A percentile compares a stretch with the other conserved stretches of the same genome.
phyloP scores from a whole-genome alignment of 139 green algal genomes.

The Tetraselmis chui region DNA sequence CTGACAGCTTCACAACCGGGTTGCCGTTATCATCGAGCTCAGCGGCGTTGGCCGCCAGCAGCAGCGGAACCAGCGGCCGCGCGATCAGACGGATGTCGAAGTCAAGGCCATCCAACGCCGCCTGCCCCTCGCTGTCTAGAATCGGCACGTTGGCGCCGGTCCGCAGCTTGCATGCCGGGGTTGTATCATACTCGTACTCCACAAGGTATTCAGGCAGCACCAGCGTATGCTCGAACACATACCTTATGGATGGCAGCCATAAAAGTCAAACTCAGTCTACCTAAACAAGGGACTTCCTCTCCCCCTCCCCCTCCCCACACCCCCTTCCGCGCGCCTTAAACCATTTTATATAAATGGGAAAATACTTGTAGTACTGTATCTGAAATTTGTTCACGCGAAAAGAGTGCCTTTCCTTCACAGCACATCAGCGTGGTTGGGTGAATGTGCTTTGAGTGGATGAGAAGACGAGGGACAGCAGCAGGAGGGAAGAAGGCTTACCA shows the following conservation, averaged over 20 bases:
- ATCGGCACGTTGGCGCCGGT: neutral
- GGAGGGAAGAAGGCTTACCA: too few relatives aligned
- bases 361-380: too few relatives aligned
- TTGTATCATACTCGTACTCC: constrained; percentile 43
- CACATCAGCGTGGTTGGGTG: neutral
- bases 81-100: constrained; percentile 24
- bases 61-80: constrained; percentile 36
- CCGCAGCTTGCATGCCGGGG: constrained; percentile 3
- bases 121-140: neutral
- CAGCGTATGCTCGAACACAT: constrained; percentile 46
- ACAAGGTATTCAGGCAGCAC: constrained; percentile 72
- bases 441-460: too few relatives aligned
- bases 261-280: too few relatives aligned
- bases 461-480: too few relatives aligned
- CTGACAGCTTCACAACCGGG: neutral
- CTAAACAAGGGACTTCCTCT: too few relatives aligned
- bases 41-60: constrained; percentile 10
- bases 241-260: too few relatives aligned
- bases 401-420: too few relatives aligned
- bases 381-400: too few relatives aligned
- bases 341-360: too few relatives aligned
- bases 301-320: too few relatives aligned
- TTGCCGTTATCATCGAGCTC: constrained; percentile 3
- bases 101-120: constrained; percentile 23
- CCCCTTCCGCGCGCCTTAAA: too few relatives aligned